A percentile compares a stretch with the other conserved stretches of the same genome.
phyloP scores from a whole-genome alignment of 2,329 filamentous ascomycete genomes.

The Epichloe baconii region DNA sequence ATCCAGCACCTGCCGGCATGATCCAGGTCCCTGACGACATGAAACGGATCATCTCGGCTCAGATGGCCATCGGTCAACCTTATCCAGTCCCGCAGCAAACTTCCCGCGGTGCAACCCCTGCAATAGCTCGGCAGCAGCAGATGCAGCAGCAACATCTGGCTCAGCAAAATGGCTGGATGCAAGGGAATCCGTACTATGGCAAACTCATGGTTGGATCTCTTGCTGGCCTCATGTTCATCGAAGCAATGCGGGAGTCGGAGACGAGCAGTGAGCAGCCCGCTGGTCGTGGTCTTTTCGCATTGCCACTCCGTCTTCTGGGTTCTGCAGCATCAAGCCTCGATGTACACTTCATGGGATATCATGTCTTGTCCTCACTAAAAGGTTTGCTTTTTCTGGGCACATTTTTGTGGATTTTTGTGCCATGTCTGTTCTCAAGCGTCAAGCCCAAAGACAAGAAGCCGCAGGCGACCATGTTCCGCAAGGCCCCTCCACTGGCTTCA shows the following conservation, averaged over 20 bases:
- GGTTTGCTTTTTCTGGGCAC: conserved; percentile 38
- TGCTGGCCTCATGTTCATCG: conserved; percentile 82
- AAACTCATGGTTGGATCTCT: conserved; percentile 91
- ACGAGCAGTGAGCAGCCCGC: conserved; percentile 48
- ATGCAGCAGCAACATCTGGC: conserved; percentile 39
- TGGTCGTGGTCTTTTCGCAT: conserved; percentile 52
- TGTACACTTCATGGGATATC: conserved; percentile 41
- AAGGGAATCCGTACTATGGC: conserved; percentile 42
- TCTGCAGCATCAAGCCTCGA: conserved; percentile 34
- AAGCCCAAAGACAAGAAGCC: conserved; percentile 39
- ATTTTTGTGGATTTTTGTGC: conserved; percentile 41
- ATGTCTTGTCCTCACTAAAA: conserved; percentile 39
- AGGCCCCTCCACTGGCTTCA: conserved; percentile 61
- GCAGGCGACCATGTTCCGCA: conserved; percentile 30
- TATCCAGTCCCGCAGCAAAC: conserved; percentile 37
- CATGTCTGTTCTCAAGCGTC: conserved; percentile 33
- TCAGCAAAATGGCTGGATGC: conserved; percentile 41
- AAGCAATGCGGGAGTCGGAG: conserved; percentile 60
- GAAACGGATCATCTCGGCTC: conserved; percentile 46
- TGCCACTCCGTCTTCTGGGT: conserved; percentile 47
- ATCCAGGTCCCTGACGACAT: conserved; percentile 55
- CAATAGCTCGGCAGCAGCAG: conserved; percentile 40
- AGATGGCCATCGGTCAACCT: conserved; percentile 40
- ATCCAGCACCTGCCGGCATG: conserved; percentile 39
- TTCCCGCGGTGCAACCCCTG: conserved; percentile 30